Evolutionary conservation across 2,329 filamentous ascomycete genomes (phyloP), one percentile per base, ranked within the genome.

Genomic region (Neonectria punicea): DNA sequence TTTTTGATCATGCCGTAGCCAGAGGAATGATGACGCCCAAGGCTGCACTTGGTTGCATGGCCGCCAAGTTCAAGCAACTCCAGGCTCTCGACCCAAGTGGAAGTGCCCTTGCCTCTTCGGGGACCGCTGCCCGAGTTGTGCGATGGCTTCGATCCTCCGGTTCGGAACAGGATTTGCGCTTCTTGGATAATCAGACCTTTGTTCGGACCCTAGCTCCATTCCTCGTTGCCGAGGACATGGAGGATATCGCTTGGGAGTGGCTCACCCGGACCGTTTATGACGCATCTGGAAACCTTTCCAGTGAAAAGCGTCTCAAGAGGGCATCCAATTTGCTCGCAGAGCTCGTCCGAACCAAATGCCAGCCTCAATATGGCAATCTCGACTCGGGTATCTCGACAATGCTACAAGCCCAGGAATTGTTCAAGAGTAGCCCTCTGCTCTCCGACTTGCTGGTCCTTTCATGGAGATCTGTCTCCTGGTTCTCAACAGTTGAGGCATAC

Each of bases 1-100:
- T 89, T 4, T 89, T 89, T 64, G 83, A 87, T 67, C 80, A 82
- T 61, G 87, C 86, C 18, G 86, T 86, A 2, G 81, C 84, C 13
- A 82, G 80, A 71, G 86, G 86, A 41, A 80, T 89, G 69, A 88
- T 89, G 87, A 88, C 81, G 4, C 73, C 82, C 1, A 78, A 80
- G 43, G 82, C 85, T 1, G 87, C 87, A 0, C 82, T 82, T 1
- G 87, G 87, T 13, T 88, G 86, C 63, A 78, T 89, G 57, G 76
- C 81, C 32, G 81, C 83, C 16, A 83, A 87, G 69, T 76, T 77
- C 34, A 79, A 81, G 43, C 79, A 83, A 20, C 77, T 85, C 71
- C 80, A 68, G 73, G 78, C 44, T 69, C 72, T 65, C 10, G 69
- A 73, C 22, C 47, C 70, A 11, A 58, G 69, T 2, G 58, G 61